Base-by-base conservation (phyloP, 2,329 filamentous ascomycete species). In the Aspergillus sp. region DNA sequence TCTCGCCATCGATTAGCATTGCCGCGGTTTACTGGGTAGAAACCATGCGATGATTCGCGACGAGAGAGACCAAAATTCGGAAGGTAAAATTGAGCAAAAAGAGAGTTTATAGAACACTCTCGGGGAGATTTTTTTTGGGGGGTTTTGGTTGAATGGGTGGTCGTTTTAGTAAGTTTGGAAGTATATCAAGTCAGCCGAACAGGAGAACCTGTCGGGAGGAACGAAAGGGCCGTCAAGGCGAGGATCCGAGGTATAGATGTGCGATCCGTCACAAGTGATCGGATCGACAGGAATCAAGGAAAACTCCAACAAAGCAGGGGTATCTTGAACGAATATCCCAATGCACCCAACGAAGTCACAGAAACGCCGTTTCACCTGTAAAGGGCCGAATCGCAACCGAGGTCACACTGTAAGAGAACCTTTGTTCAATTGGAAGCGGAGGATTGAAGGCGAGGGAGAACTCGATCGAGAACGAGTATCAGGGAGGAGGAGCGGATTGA, bases 1-100 rank as follows among this genome's bases (percentile, higher is more conserved):
- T 97, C 80, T 96, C 90, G 75, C 93, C 93, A 81, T 96, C 86
- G 73, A 92, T 89, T 73, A 92, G 81, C 89, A 92, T 92, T 61
- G 60, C 63, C 64, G 62, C 62, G 65, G 64, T 67, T 42, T 67
- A 68, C 66, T 71, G 64, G 55, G 56, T 59, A 52, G 61, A 55
- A 66, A 62, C 70, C 70, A 73, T 73, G 70, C 70, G 70, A 72
- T 61, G 63, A 68, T 64, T 68, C 68, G 68, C 69, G 61, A 60
- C 52, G 47, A 53, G 52, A 55, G 42, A 51, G 45, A 59, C 38
- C 53, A 53, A 45, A 52, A 53, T 59, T 56, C 40, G 47, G 48
- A 51, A 45, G 53, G 53, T 52, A 46, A 52, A 42, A 35, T 41
- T 41, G 45, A 36, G 20, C 47, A 46, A 19, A 43, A 46, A 54